Conservation (phyloP, 1,284 basidiomycete species). For the Hypsizygus ulmarius region DNA sequence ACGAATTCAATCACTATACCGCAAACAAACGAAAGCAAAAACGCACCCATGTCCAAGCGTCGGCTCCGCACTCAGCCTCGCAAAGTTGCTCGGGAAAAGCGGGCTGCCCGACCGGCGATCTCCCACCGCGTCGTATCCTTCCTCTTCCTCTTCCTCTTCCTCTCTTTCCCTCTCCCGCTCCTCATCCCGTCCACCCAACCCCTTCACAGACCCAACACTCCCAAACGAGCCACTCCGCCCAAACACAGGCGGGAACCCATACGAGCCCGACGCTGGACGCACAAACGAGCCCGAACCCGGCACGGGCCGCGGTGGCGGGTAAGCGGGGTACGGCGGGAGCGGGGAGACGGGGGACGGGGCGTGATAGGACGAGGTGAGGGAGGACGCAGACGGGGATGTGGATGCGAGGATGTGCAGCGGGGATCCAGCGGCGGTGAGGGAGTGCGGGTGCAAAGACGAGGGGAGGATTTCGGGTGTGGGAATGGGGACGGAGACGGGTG, state of each 20-base stretch:
- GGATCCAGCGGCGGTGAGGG: conserved; percentile 16
- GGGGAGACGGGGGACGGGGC: conserved; percentile 28
- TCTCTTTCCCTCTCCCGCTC: conserved; percentile 3
- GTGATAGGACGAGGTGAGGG: conserved; percentile 1
- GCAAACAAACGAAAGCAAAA: conserved; percentile 4
- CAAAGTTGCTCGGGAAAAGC: conserved; percentile 66
- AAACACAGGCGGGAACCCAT: conserved; percentile 14
- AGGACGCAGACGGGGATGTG: conserved; percentile 6
- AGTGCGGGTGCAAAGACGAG: not conserved
- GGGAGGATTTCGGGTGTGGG: conserved; percentile 13
- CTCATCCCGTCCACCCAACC: not conserved
- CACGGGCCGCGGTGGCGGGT: conserved; percentile 9
- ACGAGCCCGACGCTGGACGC: conserved; percentile 2
- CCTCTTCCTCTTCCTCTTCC: conserved; percentile 12
- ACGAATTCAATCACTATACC: not conserved
- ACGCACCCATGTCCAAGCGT: conserved; percentile 56
- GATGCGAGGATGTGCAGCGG: conserved; percentile 15
- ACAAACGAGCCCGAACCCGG: conserved; percentile 12
- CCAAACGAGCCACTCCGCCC: conserved; percentile 19
- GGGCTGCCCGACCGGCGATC: conserved; percentile 62
- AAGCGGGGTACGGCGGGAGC: conserved; percentile 26
- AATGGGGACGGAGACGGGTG: conserved; percentile 14
- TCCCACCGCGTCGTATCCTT: conserved; percentile 31
- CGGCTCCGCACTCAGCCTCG: conserved; percentile 54
- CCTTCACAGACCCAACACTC: conserved; percentile 8